Conservation (phyloP, 2,329 filamentous ascomycete species). For the Fusarium pininemorale region DNA sequence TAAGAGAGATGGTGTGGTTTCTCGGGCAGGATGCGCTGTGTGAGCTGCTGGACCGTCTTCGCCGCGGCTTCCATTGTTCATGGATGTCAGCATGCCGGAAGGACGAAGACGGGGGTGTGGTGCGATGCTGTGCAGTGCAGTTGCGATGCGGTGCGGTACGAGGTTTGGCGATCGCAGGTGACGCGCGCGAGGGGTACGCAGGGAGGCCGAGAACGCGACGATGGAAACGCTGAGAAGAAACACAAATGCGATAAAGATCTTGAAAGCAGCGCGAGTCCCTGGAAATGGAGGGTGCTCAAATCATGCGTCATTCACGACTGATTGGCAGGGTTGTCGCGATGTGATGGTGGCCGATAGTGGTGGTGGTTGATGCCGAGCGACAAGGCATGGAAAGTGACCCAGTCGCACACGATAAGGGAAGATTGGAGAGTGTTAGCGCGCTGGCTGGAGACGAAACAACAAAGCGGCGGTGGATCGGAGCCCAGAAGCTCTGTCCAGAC, state of each 20-base stretch:
- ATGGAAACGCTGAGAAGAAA: not conserved
- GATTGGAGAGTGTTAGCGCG: conserved; percentile 23
- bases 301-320: conserved; percentile 4
- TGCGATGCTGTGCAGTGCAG: conserved; percentile 21
- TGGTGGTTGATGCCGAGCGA: conserved; percentile 27
- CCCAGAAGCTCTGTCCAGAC: conserved; percentile 32
- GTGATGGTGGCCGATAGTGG: conserved; percentile 25
- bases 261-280: not conserved
- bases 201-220: conserved; percentile 37
- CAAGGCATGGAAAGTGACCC: conserved; percentile 26
- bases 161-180: conserved; percentile 36
- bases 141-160: conserved; percentile 9
- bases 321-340: conserved; percentile 29
- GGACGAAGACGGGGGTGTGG: conserved; percentile 39
- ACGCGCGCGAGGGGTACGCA: conserved; percentile 33
- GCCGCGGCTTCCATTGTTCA: conserved; percentile 68
- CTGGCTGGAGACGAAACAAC: conserved; percentile 11
- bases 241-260: not conserved
- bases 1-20: conserved; percentile 64
- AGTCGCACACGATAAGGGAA: conserved; percentile 26
- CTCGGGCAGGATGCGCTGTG: conserved; percentile 61
- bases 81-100: conserved; percentile 50
- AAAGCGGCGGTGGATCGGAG: conserved; percentile 38
- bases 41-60: conserved; percentile 64
- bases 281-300: not conserved